Evolutionary conservation across 352 stramenopile species (phyloP).

Genomic region (Blastocystis hominis): DNA sequence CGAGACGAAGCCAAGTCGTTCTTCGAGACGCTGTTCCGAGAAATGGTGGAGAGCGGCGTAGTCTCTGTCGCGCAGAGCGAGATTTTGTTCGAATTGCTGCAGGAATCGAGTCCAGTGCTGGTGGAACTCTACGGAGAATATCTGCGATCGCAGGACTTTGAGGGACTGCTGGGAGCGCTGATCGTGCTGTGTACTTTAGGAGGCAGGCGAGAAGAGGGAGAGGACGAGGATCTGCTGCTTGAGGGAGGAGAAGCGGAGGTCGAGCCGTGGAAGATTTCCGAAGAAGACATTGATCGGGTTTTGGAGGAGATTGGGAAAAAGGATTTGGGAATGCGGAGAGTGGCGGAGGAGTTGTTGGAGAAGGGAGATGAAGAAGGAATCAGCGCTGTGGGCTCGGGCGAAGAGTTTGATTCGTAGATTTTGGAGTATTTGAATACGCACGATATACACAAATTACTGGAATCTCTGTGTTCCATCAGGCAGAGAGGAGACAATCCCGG

Average conservation of each 20-base stretch:
- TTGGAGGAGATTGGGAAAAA: background rate
- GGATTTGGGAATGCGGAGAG: background rate
- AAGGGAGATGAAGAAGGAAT: slow-evolving; percentile 10
- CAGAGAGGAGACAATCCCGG: background rate
- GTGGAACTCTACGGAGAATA: slow-evolving; percentile 17
- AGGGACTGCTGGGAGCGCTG: slow-evolving; percentile 20
- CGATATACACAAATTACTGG: background rate
- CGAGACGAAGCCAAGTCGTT: background rate
- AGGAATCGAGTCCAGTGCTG: background rate
- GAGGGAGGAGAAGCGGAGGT: background rate
- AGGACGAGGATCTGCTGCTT: background rate
- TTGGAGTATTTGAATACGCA: background rate
- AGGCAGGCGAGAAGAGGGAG: too few relatives aligned
- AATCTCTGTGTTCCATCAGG: background rate
- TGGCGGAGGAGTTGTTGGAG: background rate
- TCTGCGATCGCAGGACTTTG: slow-evolving; percentile 3
- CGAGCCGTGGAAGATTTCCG: background rate
- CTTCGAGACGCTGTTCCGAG: background rate
- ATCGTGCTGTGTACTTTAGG: background rate
- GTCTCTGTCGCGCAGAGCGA: background rate
- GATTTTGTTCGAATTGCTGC: background rate
- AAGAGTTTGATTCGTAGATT: background rate
- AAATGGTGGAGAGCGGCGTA: background rate
- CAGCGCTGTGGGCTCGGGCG: background rate
- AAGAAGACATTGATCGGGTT: background rate